Base-by-base conservation (phyloP, 371 early-diverging fungal species). In the Funneliformis caledonium region DNA sequence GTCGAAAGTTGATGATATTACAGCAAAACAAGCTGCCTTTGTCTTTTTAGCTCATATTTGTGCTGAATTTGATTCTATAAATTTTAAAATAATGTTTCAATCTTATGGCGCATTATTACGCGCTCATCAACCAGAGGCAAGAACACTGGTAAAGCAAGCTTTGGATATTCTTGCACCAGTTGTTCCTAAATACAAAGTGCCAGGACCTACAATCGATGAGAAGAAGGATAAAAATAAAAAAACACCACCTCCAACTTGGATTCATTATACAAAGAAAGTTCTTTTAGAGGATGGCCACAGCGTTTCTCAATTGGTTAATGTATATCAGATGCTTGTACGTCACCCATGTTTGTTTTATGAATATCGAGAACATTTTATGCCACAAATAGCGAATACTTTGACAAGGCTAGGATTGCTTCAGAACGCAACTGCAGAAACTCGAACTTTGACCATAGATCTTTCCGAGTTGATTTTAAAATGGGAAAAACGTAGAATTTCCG, bases 21-120 rank as follows among this genome's bases (percentile, higher is more conserved):
- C 96, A 16, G 93, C 95, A 84, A 98, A 97, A 81, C 97, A 98
- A 80, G 93, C 98, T 1, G 96, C 99, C 2, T 97, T 97, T 84
- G 97, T 97, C 7, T 84, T 97, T 37, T 90, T 97, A 72, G 93
- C 97, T 3, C 90, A 94, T 42, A 97, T 97, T 83, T 95, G 98
- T 75, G 92, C 95, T 11, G 97, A 97, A 52, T 96, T 97, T 4
- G 97, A 98, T 9, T n/a, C 26, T 12, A 48, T 62, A 9, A 43
- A 42, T 43, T 87, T 92, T 74, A 98, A 97, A 85, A 95, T 98
- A 73, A 93, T 96, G 8, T 91, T 92, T 59, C 97, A 97, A 80
- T 93, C 96, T 33, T 97, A 94, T 82, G 94, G 93, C 37, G 94
- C 96, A 4, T 84, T 98, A n/a, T 85, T 98, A 14, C 88, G 94